Evolutionary conservation across 768 basidiomycete genomes (phyloP), one percentile per base, ranked within the genome.

Genomic region (Sporobolomyces roseus): DNA sequence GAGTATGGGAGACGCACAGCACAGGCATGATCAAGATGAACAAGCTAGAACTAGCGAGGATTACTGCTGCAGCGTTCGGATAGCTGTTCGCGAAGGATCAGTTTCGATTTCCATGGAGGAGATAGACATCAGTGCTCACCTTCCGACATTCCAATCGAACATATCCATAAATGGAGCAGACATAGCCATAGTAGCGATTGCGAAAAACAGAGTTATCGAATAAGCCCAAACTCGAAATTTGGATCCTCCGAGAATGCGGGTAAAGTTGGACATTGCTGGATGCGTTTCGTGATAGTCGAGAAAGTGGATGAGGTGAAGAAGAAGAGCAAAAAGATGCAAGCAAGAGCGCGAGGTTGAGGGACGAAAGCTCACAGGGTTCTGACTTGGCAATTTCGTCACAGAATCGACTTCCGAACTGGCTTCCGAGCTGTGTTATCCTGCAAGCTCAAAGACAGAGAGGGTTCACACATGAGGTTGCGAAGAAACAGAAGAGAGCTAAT

Each of bases 171-270:
- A 56, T 2, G n/a, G 9, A n/a, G 36, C 36, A 33, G 54, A n/a
- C 12, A 25, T 19, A 13, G 10, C 23, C n/a, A 56, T 3, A 3
- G 54, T 56, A 4, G 23, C 25, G 6, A 19, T 3, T 9, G 35
- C 54, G 38, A 56, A 29, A n/a, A 41, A 10, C 35, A 56, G 35
- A 8, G 19, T 19, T 21, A 56, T n/a, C 21, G 35, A 38, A 36
- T 56, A 43, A 5, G 27, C 23, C 36, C 23, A 36, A 12, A 56
- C 14, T 9, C 54, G 33, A 23, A 56, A 41, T n/a, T 12, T 38
- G 21, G 54, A 38, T 38, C 38, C 54, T n/a, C 16, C 54, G 54
- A 56, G 54, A 23, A n/a, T 41, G 35, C 36, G 54, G 25, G 23
- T 6, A 23, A 41, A 9, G 23, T 6, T 9, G 35, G 35, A 2